These are phyloP conservation scores for Penicillium paxilli DNA, from an alignment of 495 filamentous ascomycete species.

Conservation along the genomic window DNA sequence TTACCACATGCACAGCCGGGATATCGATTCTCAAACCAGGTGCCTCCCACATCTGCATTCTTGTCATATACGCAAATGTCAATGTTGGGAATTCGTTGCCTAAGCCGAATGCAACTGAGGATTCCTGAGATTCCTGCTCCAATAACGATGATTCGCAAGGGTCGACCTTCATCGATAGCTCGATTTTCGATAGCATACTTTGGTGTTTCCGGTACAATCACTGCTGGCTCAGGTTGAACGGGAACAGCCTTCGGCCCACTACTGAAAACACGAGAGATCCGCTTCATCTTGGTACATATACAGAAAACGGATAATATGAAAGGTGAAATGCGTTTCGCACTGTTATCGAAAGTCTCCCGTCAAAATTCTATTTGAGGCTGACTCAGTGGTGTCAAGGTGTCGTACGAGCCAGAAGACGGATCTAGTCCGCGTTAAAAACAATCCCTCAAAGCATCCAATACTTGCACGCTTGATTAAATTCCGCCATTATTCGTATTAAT, in stretches of 20 bases:
- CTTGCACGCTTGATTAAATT: neutral
- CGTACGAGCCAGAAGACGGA: neutral
- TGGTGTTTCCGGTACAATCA: neutral
- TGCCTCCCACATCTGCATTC: slow-evolving; percentile 70
- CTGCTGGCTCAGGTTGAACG: neutral
- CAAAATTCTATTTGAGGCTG: no score
- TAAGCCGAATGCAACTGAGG: slow-evolving; percentile 58
- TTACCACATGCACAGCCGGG: slow-evolving; percentile 61
- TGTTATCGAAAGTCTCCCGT: no score
- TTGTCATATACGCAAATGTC: slow-evolving; percentile 76
- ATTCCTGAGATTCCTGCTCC: slow-evolving; percentile 69
- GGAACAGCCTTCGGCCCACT: slow-evolving; percentile 1
- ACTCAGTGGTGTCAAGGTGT: neutral
- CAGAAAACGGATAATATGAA: no score
- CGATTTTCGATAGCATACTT: slow-evolving; percentile 39
- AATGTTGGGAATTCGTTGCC: slow-evolving; percentile 56
- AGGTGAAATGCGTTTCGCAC: no score
- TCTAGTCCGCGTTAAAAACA: neutral
- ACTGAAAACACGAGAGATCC: slow-evolving; percentile 13
- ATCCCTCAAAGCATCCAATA: neutral
- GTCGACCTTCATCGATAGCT: slow-evolving; percentile 57
- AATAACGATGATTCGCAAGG: slow-evolving; percentile 59
- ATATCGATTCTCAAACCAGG: slow-evolving; percentile 73
- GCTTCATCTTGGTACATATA: slow-evolving; percentile 18
- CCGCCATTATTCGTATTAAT: neutral